Evolutionary conservation across 768 basidiomycete genomes (phyloP).

Genomic region (Gloeopeniophorella convolvens): DNA sequence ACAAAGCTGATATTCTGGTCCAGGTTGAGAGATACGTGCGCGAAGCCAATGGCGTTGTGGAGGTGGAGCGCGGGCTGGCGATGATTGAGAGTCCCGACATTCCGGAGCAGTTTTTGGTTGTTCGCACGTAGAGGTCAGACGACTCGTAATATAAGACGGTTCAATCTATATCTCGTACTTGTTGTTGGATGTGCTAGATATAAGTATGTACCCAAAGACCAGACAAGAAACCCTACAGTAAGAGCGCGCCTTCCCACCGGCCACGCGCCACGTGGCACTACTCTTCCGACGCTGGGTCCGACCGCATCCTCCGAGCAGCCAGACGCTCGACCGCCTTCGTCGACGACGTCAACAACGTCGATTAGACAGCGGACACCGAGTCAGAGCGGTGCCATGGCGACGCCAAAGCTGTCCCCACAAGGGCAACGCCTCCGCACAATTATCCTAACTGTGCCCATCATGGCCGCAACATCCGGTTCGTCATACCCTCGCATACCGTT

Average conservation of each 20-base stretch:
- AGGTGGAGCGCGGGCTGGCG: slow-evolving; percentile 3
- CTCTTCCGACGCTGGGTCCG: too few species aligned
- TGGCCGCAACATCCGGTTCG: slow-evolving; percentile 59
- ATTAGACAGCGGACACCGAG: neutral
- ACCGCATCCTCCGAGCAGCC: too few species aligned
- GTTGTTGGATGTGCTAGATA: too few species aligned
- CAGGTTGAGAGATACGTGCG: slow-evolving; percentile 10
- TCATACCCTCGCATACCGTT: slow-evolving; percentile 11
- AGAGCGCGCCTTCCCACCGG: neutral
- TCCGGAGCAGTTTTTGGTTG: slow-evolving; percentile 11
- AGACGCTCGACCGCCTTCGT: too few species aligned
- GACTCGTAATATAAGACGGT: too few species aligned
- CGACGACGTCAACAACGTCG: neutral
- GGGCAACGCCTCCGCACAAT: slow-evolving; percentile 44
- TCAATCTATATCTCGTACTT: too few species aligned
- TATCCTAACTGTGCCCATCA: slow-evolving; percentile 58
- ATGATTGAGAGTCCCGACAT: neutral
- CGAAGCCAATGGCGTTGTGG: neutral
- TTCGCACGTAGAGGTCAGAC: neutral
- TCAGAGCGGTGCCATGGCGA: slow-evolving; percentile 9
- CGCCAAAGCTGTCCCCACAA: slow-evolving; percentile 36
- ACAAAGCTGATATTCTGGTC: neutral
- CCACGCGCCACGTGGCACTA: slow-evolving; percentile 2
- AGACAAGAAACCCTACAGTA: neutral
- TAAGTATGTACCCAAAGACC: too few species aligned